Evolutionary conservation across 176 grass and related monocot species (phyloP).

Genomic region (Eremochloa ophiuroides): DNA sequence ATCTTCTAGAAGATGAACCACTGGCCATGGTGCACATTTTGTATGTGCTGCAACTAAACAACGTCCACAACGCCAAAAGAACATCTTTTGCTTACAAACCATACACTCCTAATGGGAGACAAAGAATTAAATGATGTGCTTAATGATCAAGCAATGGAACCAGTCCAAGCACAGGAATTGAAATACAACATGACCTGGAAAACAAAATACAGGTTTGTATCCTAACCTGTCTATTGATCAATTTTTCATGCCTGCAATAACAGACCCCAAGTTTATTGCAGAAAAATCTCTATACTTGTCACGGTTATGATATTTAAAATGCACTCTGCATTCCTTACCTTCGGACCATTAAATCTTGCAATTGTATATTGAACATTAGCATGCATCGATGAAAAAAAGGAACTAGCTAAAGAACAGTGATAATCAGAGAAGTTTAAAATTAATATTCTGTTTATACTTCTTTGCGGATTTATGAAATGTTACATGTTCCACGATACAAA

Average conservation of each 20-base stretch:
- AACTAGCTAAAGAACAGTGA: background rate
- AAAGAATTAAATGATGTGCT: constrained; percentile 25
- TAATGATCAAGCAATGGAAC: constrained; percentile 4
- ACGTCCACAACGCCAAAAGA: constrained; percentile 76
- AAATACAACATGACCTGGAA: background rate
- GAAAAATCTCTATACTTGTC: background rate
- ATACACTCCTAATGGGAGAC: constrained; percentile 46
- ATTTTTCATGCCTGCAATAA: background rate
- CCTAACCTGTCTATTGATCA: background rate
- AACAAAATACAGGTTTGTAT: background rate
- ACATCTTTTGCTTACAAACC: constrained; percentile 70
- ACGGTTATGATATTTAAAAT: background rate
- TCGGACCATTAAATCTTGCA: background rate
- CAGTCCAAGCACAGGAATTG: background rate
- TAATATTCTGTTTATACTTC: background rate
- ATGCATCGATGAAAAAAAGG: background rate
- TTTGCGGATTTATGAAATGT: constrained; percentile 17
- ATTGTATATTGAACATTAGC: background rate
- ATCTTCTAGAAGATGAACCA: constrained; percentile 45
- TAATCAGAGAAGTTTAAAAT: background rate
- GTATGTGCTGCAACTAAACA: constrained; percentile 73
- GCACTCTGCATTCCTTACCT: background rate
- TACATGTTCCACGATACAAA: background rate
- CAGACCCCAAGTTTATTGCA: background rate
- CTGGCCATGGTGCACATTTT: constrained; percentile 77